These are phyloP conservation scores for Chlamydomonas applanata DNA, from an alignment of 139 green algal genomes.

Conservation along the genomic window DNA sequence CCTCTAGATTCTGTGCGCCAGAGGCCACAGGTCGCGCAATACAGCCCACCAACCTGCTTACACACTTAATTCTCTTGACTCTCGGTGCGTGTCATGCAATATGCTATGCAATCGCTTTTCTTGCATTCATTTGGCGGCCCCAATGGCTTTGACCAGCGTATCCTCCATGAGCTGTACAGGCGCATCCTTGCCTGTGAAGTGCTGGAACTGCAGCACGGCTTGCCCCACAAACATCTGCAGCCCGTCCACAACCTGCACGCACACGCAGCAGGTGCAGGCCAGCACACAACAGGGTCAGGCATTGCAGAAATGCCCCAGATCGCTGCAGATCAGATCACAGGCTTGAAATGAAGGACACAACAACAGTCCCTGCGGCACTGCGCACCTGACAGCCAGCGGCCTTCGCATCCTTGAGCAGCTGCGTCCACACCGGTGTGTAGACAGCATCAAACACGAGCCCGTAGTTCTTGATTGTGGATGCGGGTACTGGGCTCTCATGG, in stretches of 20 bases:
- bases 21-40: no score
- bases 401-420: slow-evolving; percentile 66
- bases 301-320: background rate
- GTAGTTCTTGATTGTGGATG: slow-evolving; percentile 34
- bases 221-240: slow-evolving; percentile 98
- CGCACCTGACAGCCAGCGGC: slow-evolving; percentile 35
- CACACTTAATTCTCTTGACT: no score
- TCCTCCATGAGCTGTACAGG: slow-evolving; percentile 63
- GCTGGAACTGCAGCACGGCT: slow-evolving; percentile 89
- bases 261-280: background rate
- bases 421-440: slow-evolving; percentile 91
- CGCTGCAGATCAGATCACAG: background rate
- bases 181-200: slow-evolving; percentile 61
- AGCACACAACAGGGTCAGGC: slow-evolving; percentile 4
- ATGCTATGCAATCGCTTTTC: no score
- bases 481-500: slow-evolving; percentile 64
- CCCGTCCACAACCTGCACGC: slow-evolving; percentile 40
- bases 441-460: slow-evolving; percentile 96
- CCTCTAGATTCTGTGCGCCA: no score
- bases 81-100: no score
- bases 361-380: background rate
- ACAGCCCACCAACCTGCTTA: no score
- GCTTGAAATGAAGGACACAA: background rate
- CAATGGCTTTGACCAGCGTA: slow-evolving; percentile 37
- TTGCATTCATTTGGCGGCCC: no score